A percentile compares a stretch with the other conserved stretches of the same genome.
These are phyloP conservation scores for Tanozyma kutaoensis DNA, from an alignment of 805 yeast species.

Conservation along the genomic window DNA sequence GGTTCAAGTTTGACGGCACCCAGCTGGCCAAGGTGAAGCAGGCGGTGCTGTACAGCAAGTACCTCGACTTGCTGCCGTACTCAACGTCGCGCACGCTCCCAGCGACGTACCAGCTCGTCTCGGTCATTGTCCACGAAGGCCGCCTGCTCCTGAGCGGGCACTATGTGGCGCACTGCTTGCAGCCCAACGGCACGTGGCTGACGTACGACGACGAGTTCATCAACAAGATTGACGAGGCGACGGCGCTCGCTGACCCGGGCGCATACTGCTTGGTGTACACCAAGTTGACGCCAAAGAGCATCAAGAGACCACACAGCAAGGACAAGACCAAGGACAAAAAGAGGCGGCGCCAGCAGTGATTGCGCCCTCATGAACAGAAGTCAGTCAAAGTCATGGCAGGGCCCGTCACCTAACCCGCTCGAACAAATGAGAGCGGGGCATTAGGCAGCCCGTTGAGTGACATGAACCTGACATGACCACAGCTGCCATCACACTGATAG, in stretches of 20 bases:
- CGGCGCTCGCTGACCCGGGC: conserved; percentile 69
- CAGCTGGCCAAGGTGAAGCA: conserved; percentile 76
- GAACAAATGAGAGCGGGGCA: too few species aligned
- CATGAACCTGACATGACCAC: too few species aligned
- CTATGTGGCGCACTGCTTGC: conserved; percentile 80
- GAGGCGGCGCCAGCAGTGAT: too few species aligned
- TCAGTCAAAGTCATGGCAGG: too few species aligned
- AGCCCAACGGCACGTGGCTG: conserved; percentile 88
- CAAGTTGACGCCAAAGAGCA: too few species aligned
- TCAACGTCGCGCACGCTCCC: conserved; percentile 15
- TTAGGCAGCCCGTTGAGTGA: too few species aligned
- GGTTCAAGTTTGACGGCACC: conserved; percentile 63
- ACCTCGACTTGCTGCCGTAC: conserved; percentile 58
- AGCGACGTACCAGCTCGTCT: conserved; percentile 48
- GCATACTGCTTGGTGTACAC: conserved; percentile 87
- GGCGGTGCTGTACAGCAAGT: conserved; percentile 78
- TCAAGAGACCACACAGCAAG: too few species aligned
- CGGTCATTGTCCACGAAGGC: conserved; percentile 91
- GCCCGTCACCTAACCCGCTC: too few species aligned
- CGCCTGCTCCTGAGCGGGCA: conserved; percentile 88
- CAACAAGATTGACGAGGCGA: conserved; percentile 55
- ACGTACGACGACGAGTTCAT: conserved; percentile 90
- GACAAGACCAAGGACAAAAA: too few species aligned
- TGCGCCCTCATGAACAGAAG: too few species aligned
- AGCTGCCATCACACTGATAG: too few species aligned